phyloP scores from a whole-genome alignment of 106 monocot species.

The Narthecium ossifragum region DNA sequence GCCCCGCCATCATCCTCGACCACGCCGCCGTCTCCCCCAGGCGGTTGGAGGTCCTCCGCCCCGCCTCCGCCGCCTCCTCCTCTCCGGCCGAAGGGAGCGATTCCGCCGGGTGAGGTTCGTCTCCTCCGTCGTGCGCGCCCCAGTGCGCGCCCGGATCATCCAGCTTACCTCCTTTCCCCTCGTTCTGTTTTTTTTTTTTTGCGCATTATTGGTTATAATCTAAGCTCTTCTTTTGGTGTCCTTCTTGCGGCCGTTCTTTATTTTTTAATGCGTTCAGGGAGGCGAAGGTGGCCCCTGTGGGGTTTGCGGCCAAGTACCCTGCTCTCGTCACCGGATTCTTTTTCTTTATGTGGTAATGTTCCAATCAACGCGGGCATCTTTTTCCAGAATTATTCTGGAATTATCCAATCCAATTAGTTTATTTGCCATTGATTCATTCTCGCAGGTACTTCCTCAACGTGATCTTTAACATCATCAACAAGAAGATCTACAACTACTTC shows the following conservation, averaged over 20 bases:
- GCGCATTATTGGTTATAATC: too few relatives aligned
- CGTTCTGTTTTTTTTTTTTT: not conserved
- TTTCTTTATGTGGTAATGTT: constrained; percentile 89
- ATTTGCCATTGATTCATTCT: not conserved
- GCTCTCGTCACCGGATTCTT: constrained; percentile 94
- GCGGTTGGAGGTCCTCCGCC: constrained; percentile 6
- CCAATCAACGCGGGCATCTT: not conserved
- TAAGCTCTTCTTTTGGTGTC: not conserved
- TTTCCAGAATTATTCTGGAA: not conserved
- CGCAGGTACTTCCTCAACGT: constrained; percentile 98
- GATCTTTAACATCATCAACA: constrained; percentile 99
- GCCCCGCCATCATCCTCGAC: constrained; percentile 35
- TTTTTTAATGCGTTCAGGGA: constrained; percentile 31
- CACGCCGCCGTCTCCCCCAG: not conserved
- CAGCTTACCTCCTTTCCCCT: not conserved
- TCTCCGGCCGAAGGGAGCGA: constrained; percentile 73
- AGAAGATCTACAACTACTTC: constrained; percentile 99
- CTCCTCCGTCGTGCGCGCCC: constrained; percentile 18
- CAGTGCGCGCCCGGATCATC: not conserved
- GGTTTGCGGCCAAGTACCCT: constrained; percentile 69
- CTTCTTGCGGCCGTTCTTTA: not conserved
- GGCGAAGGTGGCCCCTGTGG: constrained; percentile 34
- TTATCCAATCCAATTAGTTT: not conserved
- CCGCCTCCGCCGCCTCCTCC: constrained; percentile 35
- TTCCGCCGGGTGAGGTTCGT: constrained; percentile 98